These are phyloP conservation scores for Xylariaceae sp. DNA, from an alignment of 2,329 filamentous ascomycete genomes.

Conservation along the genomic window DNA sequence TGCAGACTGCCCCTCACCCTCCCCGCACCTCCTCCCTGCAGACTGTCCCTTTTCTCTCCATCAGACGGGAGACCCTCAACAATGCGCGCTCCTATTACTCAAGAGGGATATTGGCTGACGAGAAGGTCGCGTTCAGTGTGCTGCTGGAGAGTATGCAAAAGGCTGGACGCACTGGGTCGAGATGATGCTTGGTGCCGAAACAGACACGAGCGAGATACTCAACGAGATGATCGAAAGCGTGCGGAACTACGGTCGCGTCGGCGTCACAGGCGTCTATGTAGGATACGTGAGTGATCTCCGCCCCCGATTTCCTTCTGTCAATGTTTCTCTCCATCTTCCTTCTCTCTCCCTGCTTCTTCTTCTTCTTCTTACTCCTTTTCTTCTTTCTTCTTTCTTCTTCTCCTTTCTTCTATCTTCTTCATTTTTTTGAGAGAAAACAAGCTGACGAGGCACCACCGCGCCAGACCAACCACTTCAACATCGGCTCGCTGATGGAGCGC, in stretches of 20 bases:
- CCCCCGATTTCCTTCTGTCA: too few species aligned
- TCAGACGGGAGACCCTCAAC: too few species aligned
- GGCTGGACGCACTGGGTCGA: constrained; percentile 54
- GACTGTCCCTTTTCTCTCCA: too few species aligned
- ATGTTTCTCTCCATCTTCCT: too few species aligned
- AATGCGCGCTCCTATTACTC: neutral
- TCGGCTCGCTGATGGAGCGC: constrained; percentile 77
- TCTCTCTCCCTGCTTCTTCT: neutral
- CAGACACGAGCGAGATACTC: constrained; percentile 73
- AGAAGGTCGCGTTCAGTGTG: constrained; percentile 49
- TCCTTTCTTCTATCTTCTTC: neutral
- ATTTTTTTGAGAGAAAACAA: neutral
- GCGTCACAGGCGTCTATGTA: constrained; percentile 66
- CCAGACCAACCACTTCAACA: constrained; percentile 73
- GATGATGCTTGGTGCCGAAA: constrained; percentile 61
- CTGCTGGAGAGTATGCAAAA: constrained; percentile 54
- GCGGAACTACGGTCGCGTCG: constrained; percentile 63
- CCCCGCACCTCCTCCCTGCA: neutral
- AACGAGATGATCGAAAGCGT: constrained; percentile 76
- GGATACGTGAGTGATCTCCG: constrained; percentile 40
- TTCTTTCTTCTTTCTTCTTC: too few species aligned
- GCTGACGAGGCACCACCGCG: neutral
- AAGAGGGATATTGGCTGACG: constrained; percentile 28
- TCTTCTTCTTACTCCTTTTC: neutral
- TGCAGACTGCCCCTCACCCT: too few species aligned